phyloP scores from a whole-genome alignment of 441 rosid species.

The Arabidopsis hybrid region DNA sequence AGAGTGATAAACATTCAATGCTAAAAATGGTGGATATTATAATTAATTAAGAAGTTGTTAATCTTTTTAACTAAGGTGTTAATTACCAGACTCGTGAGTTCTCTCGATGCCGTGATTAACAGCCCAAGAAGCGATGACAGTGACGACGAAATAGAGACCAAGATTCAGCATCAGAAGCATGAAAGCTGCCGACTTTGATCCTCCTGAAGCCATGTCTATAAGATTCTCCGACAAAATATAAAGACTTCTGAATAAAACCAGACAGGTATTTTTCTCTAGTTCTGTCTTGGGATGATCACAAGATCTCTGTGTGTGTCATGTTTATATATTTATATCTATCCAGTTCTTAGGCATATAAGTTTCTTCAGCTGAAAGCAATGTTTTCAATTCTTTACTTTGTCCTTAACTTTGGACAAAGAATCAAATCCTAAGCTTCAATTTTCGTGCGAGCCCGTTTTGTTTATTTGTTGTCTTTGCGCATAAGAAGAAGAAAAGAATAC shows the following conservation, averaged over 20 bases:
- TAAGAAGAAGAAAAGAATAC: slow-evolving; percentile 31
- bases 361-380: slow-evolving; percentile 39
- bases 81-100: slow-evolving; percentile 66
- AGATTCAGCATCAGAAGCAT: slow-evolving; percentile 69
- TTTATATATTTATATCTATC: slow-evolving; percentile 15
- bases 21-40: background rate
- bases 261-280: slow-evolving; percentile 26
- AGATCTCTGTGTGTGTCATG: slow-evolving; percentile 4
- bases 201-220: slow-evolving; percentile 67
- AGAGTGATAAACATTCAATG: background rate
- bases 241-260: slow-evolving; percentile 6
- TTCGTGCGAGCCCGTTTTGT: background rate
- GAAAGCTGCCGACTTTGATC: slow-evolving; percentile 67
- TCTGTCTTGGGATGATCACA: slow-evolving; percentile 34
- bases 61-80: too few relatives aligned
- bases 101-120: slow-evolving; percentile 70
- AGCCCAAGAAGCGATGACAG: slow-evolving; percentile 75
- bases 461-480: slow-evolving; percentile 11
- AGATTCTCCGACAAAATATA: slow-evolving; percentile 25
- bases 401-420: slow-evolving; percentile 35
- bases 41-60: background rate
- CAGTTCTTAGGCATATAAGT: slow-evolving; percentile 15
- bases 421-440: slow-evolving; percentile 31
- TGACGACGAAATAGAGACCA: slow-evolving; percentile 65
- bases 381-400: slow-evolving; percentile 30